phyloP scores from a whole-genome alignment of 176 grass and related monocot species.

The Avena eriantha region DNA sequence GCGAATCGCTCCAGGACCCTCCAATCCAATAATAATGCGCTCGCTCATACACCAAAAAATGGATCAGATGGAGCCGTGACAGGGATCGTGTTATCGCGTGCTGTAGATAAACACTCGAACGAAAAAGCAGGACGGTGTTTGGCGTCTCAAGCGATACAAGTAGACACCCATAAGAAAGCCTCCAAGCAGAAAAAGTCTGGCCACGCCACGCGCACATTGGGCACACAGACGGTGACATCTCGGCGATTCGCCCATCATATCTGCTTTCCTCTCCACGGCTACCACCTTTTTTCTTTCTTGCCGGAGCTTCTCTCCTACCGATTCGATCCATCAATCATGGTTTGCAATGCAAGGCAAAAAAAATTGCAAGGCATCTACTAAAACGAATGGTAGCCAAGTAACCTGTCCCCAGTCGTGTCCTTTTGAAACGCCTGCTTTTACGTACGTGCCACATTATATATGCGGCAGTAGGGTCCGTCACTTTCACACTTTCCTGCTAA shows the following conservation, averaged over 20 bases:
- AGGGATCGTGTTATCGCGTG: not conserved
- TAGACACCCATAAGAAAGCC: no score
- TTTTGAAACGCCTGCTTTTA: not conserved
- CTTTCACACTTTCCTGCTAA: not conserved
- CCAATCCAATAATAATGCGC: not conserved
- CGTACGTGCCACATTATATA: not conserved
- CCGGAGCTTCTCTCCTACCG: not conserved
- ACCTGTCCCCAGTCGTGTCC: not conserved
- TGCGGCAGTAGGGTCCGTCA: not conserved
- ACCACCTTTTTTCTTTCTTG: not conserved
- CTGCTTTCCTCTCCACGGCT: conserved; percentile 6
- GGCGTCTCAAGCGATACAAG: not conserved
- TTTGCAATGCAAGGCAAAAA: not conserved
- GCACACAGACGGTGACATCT: not conserved
- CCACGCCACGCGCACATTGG: conserved; percentile 2
- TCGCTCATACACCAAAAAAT: no score
- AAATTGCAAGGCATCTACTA: not conserved
- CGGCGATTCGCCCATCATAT: not conserved
- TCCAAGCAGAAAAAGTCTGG: not conserved
- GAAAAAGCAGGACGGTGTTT: no score
- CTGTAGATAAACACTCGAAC: not conserved
- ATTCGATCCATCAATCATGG: not conserved
- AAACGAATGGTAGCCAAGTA: not conserved
- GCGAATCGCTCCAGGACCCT: not conserved
- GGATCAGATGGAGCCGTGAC: not conserved